Percentiles rank a stretch among this genome's conserved stretches.
phyloP scores from a whole-genome alignment of 257 asterid species.

The Solanum microdontum region DNA sequence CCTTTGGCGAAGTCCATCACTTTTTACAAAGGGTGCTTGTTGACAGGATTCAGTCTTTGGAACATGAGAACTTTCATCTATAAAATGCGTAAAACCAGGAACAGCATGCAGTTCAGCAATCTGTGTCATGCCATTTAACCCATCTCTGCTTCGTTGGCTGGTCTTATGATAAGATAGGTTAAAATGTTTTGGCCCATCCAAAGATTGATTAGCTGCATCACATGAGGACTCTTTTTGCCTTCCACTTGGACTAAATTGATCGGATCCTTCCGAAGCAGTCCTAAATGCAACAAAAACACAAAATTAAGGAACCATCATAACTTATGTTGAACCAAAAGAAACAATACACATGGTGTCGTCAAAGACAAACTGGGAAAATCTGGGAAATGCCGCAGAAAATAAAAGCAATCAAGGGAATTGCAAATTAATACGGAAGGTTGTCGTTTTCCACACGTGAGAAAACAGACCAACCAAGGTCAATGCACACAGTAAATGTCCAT shows the following conservation, averaged over 20 bases:
- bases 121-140: constrained; percentile 42
- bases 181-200: constrained; percentile 42
- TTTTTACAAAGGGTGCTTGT: constrained; percentile 26
- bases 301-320: constrained; percentile 4
- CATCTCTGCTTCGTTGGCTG: constrained; percentile 29
- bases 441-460: not conserved
- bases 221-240: constrained; percentile 19
- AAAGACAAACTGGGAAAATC: not conserved
- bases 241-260: constrained; percentile 21
- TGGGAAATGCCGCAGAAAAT: not conserved
- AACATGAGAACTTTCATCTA: constrained; percentile 34
- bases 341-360: not conserved
- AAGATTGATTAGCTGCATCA: constrained; percentile 39
- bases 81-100: constrained; percentile 60
- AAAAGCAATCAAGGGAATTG: not conserved
- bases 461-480: not conserved
- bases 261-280: constrained; percentile 25
- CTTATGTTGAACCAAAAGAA: not conserved
- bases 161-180: constrained; percentile 70
- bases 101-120: constrained; percentile 63
- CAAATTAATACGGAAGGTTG: not conserved
- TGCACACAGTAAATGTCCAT: not conserved
- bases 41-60: constrained; percentile 26
- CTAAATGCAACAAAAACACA: constrained; percentile 13
- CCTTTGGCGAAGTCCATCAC: constrained; percentile 35